Percentiles rank a stretch among this genome's conserved stretches.
These are phyloP conservation scores for Fraxinus platypoda DNA, from an alignment of 305 asterid species.

Conservation along the genomic window DNA sequence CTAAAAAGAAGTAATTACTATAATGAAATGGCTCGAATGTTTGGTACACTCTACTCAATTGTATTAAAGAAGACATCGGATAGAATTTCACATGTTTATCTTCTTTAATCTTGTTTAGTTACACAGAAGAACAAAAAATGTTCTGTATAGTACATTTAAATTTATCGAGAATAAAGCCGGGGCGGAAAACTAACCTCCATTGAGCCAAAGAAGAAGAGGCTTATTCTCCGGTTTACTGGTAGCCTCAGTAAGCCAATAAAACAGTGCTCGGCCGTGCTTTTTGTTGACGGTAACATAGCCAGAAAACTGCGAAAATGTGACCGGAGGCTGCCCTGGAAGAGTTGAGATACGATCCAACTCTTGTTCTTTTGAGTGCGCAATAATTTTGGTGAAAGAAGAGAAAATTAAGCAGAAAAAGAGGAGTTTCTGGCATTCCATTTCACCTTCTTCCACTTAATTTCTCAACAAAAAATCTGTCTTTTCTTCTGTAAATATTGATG, in stretches of 20 bases:
- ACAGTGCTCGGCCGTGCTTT: slow-evolving; percentile 43
- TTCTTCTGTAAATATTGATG: slow-evolving; percentile 3
- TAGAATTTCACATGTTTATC: no score
- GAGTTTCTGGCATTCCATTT: slow-evolving; percentile 16
- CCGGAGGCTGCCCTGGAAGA: slow-evolving; percentile 53
- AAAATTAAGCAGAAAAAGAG: not conserved
- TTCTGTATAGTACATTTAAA: no score
- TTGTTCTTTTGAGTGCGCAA: slow-evolving; percentile 25
- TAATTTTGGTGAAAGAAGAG: not conserved
- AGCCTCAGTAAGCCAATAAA: slow-evolving; percentile 50
- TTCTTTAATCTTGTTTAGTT: no score
- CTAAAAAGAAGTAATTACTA: not conserved
- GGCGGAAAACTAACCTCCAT: slow-evolving; percentile 41
- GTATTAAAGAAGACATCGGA: not conserved
- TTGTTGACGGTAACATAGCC: slow-evolving; percentile 44
- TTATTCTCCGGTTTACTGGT: slow-evolving; percentile 25
- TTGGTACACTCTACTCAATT: not conserved
- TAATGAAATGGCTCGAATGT: not conserved
- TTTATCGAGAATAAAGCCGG: not conserved
- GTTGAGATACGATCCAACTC: slow-evolving; percentile 31
- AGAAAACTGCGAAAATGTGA: slow-evolving; percentile 41
- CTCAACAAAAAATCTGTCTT: not conserved
- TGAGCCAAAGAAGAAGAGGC: slow-evolving; percentile 52
- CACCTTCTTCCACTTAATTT: not conserved
- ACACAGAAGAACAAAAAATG: not conserved